Evolutionary conservation across 2,329 filamentous ascomycete genomes (phyloP).

Genomic region (Didymella glomerata): DNA sequence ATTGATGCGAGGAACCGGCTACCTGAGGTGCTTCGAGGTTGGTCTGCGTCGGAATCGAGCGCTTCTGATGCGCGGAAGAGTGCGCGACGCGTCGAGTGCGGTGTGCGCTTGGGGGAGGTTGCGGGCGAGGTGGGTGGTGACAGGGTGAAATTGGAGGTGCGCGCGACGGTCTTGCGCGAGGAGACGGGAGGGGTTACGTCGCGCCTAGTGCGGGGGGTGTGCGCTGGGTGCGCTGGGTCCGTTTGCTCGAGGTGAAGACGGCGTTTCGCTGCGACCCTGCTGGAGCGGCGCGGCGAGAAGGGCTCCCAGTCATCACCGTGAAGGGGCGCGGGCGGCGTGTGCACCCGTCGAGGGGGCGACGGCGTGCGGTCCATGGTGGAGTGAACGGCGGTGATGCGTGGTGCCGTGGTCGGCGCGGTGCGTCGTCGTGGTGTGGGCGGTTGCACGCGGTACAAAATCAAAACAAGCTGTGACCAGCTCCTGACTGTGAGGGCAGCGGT

Average conservation of each 20-base stretch:
- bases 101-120: slow-evolving; percentile 45
- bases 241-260: slow-evolving; percentile 38
- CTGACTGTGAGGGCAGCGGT: slow-evolving; percentile 12
- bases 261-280: slow-evolving; percentile 68
- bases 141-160: slow-evolving; percentile 59
- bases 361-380: slow-evolving; percentile 62
- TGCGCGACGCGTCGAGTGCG: slow-evolving; percentile 43
- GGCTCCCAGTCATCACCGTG: slow-evolving; percentile 77
- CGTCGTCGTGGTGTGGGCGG: slow-evolving; percentile 14
- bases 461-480: slow-evolving; percentile 35
- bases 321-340: slow-evolving; percentile 73
- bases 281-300: slow-evolving; percentile 72
- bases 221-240: too few species aligned
- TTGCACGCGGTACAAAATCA: slow-evolving; percentile 31
- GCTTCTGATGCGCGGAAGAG: slow-evolving; percentile 29
- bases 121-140: slow-evolving; percentile 55
- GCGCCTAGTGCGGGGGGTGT: slow-evolving; percentile 36
- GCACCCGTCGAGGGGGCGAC: slow-evolving; percentile 65
- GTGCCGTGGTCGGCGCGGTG: slow-evolving; percentile 2
- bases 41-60: slow-evolving; percentile 46
- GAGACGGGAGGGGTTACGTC: slow-evolving; percentile 44
- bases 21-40: slow-evolving; percentile 37
- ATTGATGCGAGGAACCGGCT: slow-evolving; percentile 39
- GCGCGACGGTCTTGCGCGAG: slow-evolving; percentile 32
- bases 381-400: slow-evolving; percentile 9